These are phyloP conservation scores for Fusarium aywerte DNA, from an alignment of 2,329 filamentous ascomycete species.

Conservation along the genomic window DNA sequence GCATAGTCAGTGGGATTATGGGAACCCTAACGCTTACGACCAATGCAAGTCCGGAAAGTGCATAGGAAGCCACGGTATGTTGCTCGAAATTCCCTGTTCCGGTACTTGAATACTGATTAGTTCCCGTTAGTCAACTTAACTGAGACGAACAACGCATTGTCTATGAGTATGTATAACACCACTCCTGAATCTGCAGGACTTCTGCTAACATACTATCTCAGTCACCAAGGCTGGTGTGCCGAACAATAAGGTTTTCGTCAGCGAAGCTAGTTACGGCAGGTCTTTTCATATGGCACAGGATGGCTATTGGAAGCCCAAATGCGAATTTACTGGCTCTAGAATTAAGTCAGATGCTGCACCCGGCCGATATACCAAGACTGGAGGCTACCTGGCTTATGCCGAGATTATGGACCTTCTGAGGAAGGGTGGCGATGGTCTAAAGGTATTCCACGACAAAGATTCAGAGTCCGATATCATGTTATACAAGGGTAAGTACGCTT, in stretches of 20 bases:
- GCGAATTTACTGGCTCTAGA: conserved; percentile 17
- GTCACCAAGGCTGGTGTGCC: conserved; percentile 38
- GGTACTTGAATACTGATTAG: no score
- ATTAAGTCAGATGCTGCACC: neutral
- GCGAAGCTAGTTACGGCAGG: conserved; percentile 39
- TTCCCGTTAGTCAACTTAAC: conserved; percentile 47
- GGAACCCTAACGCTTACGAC: conserved; percentile 2
- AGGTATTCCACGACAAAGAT: neutral
- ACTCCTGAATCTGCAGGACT: neutral
- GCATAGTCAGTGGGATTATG: conserved; percentile 10
- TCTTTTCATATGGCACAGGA: conserved; percentile 46
- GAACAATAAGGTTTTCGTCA: conserved; percentile 23
- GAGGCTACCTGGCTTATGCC: conserved; percentile 9
- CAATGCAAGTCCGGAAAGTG: neutral
- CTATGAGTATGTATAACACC: conserved; percentile 38
- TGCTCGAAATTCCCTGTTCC: no score
- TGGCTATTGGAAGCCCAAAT: conserved; percentile 20
- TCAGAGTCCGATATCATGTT: neutral
- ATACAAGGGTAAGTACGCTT: neutral
- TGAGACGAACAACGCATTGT: conserved; percentile 49
- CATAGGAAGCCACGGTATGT: conserved; percentile 6
- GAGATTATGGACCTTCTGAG: conserved; percentile 4
- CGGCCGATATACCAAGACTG: conserved; percentile 5
- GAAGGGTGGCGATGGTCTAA: neutral
- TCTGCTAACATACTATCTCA: neutral